These are phyloP conservation scores for Fusarium coffeatum DNA, from an alignment of 2,329 filamentous ascomycete species.

Conservation along the genomic window DNA sequence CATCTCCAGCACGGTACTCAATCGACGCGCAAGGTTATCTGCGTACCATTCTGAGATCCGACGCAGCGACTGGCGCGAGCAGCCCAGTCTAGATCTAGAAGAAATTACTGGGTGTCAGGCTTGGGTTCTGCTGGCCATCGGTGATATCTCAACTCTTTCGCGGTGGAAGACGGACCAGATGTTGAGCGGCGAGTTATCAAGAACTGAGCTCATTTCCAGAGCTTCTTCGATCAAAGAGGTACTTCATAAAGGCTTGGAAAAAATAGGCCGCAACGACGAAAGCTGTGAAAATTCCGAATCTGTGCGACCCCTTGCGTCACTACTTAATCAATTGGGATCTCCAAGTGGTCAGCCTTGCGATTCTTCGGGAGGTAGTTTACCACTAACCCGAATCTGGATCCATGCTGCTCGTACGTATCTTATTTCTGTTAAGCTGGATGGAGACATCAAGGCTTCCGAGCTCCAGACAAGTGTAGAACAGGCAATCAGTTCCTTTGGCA, in stretches of 20 bases:
- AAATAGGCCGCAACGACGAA: background rate
- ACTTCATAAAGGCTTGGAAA: background rate
- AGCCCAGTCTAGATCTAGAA: background rate
- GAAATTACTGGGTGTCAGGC: background rate
- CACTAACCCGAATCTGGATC: background rate
- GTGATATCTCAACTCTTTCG: background rate
- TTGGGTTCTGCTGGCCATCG: background rate
- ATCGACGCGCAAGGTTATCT: background rate
- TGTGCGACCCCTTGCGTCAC: background rate
- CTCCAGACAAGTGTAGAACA: background rate
- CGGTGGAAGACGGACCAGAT: background rate
- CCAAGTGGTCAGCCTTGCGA: background rate
- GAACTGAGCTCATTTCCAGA: background rate
- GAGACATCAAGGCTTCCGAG: background rate
- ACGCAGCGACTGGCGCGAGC: accelerated
- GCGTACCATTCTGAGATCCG: background rate
- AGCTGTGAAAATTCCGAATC: background rate
- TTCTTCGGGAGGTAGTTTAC: background rate
- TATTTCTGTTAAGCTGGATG: background rate
- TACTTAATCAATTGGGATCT: background rate
- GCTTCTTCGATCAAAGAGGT: background rate
- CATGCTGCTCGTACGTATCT: background rate
- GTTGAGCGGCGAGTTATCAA: background rate
- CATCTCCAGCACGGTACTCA: background rate
- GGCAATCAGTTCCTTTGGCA: background rate